phyloP scores from a whole-genome alignment of 352 stramenopile species.

The Thalassiosira exigua region DNA sequence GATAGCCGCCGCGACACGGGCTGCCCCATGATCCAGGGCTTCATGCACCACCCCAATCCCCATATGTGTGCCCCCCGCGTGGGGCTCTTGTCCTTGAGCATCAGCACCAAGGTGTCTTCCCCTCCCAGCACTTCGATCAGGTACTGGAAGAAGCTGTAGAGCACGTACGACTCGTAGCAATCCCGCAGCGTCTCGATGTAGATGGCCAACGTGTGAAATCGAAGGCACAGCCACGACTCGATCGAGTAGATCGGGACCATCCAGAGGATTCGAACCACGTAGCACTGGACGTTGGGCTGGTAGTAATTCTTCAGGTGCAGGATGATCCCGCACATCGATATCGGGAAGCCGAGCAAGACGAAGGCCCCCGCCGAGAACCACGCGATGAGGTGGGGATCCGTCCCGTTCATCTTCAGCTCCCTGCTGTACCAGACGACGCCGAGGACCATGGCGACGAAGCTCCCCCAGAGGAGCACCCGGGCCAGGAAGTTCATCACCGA shows the following conservation, averaged over 20 bases:
- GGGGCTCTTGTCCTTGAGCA: conserved; percentile 86
- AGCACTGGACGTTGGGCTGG: conserved; percentile 84
- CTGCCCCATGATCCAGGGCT: conserved; percentile 85
- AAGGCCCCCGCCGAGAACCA: conserved; percentile 85
- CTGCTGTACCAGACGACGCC: conserved; percentile 79
- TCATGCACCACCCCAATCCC: conserved; percentile 79
- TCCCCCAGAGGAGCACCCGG: conserved; percentile 69
- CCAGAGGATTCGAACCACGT: conserved; percentile 97
- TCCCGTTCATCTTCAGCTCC: conserved; percentile 79
- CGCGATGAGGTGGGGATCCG: conserved; percentile 83
- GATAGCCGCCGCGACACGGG: conserved; percentile 52
- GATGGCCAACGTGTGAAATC: conserved; percentile 91
- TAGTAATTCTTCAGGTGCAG: conserved; percentile 87
- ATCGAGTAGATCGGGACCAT: conserved; percentile 98
- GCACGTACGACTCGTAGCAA: conserved; percentile 89
- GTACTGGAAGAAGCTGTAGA: conserved; percentile 89
- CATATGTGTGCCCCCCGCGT: conserved; percentile 82
- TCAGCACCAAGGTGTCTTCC: conserved; percentile 81
- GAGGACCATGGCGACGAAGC: conserved; percentile 55
- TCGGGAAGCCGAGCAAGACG: conserved; percentile 86
- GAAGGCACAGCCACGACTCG: conserved; percentile 95
- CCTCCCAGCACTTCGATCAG: conserved; percentile 87
- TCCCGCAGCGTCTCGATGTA: conserved; percentile 89
- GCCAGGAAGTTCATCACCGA: conserved; percentile 77
- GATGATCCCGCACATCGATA: conserved; percentile 85